These are phyloP conservation scores for Pythium utonaiense DNA, from an alignment of 352 stramenopile genomes.

Conservation along the genomic window DNA sequence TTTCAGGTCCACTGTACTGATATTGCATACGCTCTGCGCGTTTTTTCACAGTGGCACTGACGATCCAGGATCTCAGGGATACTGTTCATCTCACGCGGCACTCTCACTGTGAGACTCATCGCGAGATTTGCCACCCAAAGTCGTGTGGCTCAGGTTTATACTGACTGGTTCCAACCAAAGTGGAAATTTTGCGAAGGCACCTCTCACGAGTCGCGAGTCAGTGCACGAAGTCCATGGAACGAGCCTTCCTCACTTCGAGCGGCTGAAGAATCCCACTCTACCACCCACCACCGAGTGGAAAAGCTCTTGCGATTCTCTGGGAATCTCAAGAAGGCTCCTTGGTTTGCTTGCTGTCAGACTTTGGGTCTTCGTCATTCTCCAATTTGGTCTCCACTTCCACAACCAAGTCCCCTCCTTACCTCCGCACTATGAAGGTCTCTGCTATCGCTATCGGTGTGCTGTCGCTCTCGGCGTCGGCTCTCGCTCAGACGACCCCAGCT, in stretches of 20 bases:
- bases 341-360: too few species aligned
- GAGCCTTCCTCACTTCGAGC: background rate
- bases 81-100: background rate
- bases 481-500: background rate
- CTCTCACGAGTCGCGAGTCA: background rate
- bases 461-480: constrained; percentile 2
- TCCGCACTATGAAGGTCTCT: constrained; percentile 8
- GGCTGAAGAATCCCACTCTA: background rate
- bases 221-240: background rate
- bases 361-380: background rate
- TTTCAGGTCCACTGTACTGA: too few species aligned
- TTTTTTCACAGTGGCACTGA: background rate
- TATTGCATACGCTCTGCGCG: too few species aligned
- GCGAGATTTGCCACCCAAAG: background rate
- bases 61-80: background rate
- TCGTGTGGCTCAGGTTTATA: constrained; percentile 1
- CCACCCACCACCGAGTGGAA: background rate
- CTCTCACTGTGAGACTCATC: too few species aligned
- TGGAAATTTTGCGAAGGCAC: constrained; percentile 1
- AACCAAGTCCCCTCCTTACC: constrained; percentile 8
- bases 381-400: constrained; percentile 12
- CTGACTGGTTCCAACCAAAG: background rate
- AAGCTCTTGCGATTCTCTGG: background rate
- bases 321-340: background rate
- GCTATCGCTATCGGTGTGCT: background rate